phyloP scores from a whole-genome alignment of 208 protist genomes.

The Leishmania turanica region DNA sequence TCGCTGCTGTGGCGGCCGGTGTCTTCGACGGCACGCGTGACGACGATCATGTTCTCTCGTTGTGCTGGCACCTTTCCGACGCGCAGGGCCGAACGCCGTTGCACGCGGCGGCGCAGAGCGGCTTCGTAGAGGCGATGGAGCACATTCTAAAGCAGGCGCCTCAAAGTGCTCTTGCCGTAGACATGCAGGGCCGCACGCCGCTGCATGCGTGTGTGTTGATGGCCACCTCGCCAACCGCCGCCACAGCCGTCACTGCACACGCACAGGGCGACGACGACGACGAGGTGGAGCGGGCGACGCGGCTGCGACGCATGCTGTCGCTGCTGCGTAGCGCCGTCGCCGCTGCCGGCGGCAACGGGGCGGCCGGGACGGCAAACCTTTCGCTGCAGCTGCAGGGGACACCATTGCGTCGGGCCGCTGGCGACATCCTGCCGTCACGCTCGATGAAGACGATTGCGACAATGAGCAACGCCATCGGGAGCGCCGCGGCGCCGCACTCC shows the following conservation, averaged over 20 bases:
- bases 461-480: not conserved
- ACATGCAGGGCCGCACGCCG: conserved; percentile 55
- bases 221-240: not conserved
- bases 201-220: conserved; percentile 51
- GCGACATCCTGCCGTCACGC: conserved; percentile 20
- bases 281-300: not conserved
- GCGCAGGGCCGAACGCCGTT: conserved; percentile 53
- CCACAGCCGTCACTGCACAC: not conserved
- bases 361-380: not conserved
- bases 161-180: conserved; percentile 35
- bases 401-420: conserved; percentile 9
- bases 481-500: not conserved
- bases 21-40: not conserved
- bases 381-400: conserved; percentile 6
- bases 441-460: not conserved
- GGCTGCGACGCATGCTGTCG: conserved; percentile 14
- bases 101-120: conserved; percentile 59
- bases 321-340: conserved; percentile 8
- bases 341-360: not conserved
- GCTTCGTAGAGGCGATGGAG: conserved; percentile 44
- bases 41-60: conserved; percentile 7
- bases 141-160: conserved; percentile 35
- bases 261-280: conserved; percentile 7
- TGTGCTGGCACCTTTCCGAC: conserved; percentile 42
- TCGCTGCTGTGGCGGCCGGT: not conserved